These are phyloP conservation scores for Cardiospermum halicacabum DNA, from an alignment of 345 rosid genomes.

Conservation along the genomic window DNA sequence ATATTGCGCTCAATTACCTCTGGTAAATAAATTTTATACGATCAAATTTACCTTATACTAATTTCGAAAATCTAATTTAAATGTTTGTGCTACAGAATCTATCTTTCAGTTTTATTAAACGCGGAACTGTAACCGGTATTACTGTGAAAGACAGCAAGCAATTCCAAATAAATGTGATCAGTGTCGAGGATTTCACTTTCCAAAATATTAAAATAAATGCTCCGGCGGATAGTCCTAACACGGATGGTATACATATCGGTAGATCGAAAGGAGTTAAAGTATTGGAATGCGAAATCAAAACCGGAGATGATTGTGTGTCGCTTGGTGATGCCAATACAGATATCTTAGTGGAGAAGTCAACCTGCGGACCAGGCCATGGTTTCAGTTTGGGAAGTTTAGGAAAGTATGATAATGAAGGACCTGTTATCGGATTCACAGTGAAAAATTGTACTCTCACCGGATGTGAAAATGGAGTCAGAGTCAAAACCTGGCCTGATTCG, in stretches of 20 bases:
- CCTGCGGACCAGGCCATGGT: slow-evolving; percentile 13
- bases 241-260: slow-evolving; percentile 65
- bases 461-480: not conserved
- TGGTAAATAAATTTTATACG: not conserved
- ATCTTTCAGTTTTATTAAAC: slow-evolving; percentile 31
- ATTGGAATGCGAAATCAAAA: slow-evolving; percentile 22
- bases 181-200: slow-evolving; percentile 37
- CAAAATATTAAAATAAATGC: slow-evolving; percentile 27
- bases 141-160: slow-evolving; percentile 37
- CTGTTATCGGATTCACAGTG: not conserved
- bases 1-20: not conserved
- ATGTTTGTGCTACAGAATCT: slow-evolving; percentile 34
- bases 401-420: not conserved
- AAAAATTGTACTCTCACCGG: not conserved
- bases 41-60: too few relatives aligned
- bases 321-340: not conserved
- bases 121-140: slow-evolving; percentile 24
- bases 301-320: slow-evolving; percentile 14
- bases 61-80: too few relatives aligned
- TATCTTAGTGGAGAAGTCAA: not conserved
- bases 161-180: slow-evolving; percentile 45
- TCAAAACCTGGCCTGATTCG: not conserved
- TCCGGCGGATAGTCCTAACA: slow-evolving; percentile 46
- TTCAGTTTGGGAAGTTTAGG: slow-evolving; percentile 2
- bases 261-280: slow-evolving; percentile 29